Conservation (phyloP, 164 flowering plant species). For the Stephania cephalantha region DNA sequence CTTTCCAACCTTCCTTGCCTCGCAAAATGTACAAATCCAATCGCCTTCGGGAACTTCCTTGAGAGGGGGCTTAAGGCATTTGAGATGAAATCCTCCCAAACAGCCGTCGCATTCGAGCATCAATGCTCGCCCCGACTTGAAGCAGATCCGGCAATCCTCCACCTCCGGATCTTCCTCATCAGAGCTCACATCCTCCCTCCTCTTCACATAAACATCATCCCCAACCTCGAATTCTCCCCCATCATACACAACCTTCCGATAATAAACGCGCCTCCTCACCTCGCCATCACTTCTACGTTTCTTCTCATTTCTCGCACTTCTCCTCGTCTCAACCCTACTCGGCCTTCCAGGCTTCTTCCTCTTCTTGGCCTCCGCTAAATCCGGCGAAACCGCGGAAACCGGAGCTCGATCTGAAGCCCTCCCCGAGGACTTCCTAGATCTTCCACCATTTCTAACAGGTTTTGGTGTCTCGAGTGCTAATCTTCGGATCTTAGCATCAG, state of each 20-base stretch:
- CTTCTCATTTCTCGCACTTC: conserved; percentile 7
- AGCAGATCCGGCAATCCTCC: conserved; percentile 84
- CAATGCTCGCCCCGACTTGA: conserved; percentile 46
- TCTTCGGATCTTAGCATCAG: background rate
- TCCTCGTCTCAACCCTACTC: background rate
- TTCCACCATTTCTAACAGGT: conserved; percentile 9
- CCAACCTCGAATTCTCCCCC: conserved; percentile 70
- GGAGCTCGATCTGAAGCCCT: background rate
- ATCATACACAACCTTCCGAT: conserved; percentile 69
- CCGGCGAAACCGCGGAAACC: conserved; percentile 15
- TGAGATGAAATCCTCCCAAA: conserved; percentile 86
- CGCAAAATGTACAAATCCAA: conserved; percentile 84
- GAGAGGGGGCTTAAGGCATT: conserved; percentile 77
- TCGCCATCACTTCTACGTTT: conserved; percentile 4
- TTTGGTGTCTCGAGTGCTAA: conserved; percentile 1
- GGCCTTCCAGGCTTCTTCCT: conserved; percentile 12
- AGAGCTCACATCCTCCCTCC: conserved; percentile 70
- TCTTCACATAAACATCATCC: conserved; percentile 89
- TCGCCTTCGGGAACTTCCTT: conserved; percentile 87
- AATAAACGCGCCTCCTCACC: conserved; percentile 42
- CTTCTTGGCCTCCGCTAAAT: conserved; percentile 8
- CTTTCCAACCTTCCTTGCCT: conserved; percentile 51
- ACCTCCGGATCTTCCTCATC: conserved; percentile 72
- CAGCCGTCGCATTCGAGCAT: conserved; percentile 97
- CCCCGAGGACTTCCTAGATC: background rate